Evolutionary conservation across 306 rosid species (phyloP), one percentile per base, ranked within the genome.

Genomic region (Quercus wislizeni): DNA sequence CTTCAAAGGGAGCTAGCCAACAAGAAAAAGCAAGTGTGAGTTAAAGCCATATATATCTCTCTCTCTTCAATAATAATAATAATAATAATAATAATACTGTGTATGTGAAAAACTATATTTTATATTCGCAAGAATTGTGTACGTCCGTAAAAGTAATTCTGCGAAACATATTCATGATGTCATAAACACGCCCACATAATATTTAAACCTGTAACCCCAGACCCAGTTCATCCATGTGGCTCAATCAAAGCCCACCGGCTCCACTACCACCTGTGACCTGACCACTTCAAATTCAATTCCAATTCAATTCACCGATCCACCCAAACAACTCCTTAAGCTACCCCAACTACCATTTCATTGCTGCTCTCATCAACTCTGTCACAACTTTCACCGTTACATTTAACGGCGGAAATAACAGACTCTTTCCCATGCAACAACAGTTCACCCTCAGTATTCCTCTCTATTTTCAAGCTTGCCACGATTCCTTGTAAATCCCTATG

Each of bases 401-500:
- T 13, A 67, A 81, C 80, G 62, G 80, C 81, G 46, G 18, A 71
- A 41, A n/a, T 23, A 46, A 25, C 14, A 0, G 1, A 69, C 41
- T 51, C 79, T n/a, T 71, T 67, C 55, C 80, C 88, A 11, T 81
- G 74, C 58, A 41, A 4, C 58, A 31, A 5, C 23, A 49, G 10
- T 49, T 57, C 69, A 1, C 46, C 46, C 11, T 70, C 81, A 46
- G 15, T 80, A 54, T 74, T 78, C 72, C 9, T 80, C 62, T 81
- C 84, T 35, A 25, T 79, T 61, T 80, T 80, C 62, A 91, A 74
- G 35, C 79, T 88, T 56, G 41, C 82, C 57, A 90, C 14, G 20
- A 95, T 61, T 41, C 83, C 91, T 71, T 33, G 80, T 77, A 95
- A 84, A 20, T 91, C 94, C 84, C 99, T 87, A 0, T 25, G 76